These are phyloP conservation scores for Biscutella laevigata DNA, from an alignment of 441 rosid species.

Conservation along the genomic window DNA sequence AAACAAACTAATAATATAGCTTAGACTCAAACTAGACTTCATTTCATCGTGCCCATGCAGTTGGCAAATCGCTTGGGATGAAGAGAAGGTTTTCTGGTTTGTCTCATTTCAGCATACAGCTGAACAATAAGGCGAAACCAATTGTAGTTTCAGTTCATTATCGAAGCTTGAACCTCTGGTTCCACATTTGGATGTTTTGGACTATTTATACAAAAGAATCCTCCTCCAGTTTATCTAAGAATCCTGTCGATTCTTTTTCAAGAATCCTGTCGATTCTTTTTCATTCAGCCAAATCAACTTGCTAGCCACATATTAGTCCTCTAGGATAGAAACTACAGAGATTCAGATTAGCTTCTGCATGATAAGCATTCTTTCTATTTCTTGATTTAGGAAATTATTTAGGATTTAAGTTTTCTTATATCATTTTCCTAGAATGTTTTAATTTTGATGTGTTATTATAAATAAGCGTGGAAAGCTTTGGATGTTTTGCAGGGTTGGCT, in stretches of 20 bases:
- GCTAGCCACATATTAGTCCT: not conserved
- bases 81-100: not conserved
- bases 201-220: not conserved
- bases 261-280: not conserved
- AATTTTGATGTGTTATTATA: not conserved
- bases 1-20: not conserved
- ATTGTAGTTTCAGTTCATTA: not conserved
- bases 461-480: not conserved
- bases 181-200: not conserved
- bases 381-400: not conserved
- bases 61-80: not conserved
- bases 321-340: not conserved
- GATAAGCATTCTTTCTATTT: not conserved
- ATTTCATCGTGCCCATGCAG: not conserved
- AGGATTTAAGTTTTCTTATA: not conserved
- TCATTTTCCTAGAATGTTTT: not conserved
- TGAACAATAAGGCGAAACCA: not conserved
- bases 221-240: not conserved
- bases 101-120: not conserved
- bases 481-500: not conserved
- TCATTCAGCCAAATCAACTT: not conserved
- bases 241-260: not conserved
- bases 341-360: no score
- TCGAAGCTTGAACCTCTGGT: not conserved
- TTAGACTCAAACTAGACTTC: not conserved